Evolutionary conservation across 2,329 filamentous ascomycete genomes (phyloP).

Genomic region (Zymoseptoria ardabiliae): DNA sequence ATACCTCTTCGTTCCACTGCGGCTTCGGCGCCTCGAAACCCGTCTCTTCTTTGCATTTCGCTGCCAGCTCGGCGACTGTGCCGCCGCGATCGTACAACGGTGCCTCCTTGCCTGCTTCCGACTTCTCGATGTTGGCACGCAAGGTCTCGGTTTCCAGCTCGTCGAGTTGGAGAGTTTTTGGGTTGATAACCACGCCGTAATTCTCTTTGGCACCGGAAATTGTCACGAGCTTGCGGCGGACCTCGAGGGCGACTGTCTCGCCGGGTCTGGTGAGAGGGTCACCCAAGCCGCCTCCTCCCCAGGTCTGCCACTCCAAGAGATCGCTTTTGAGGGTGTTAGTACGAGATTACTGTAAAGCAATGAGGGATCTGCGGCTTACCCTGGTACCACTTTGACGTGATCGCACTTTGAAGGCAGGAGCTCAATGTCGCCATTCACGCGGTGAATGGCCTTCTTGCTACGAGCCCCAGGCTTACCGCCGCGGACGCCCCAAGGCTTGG

Average conservation of each 20-base stretch:
- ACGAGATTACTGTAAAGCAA: neutral
- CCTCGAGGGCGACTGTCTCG: conserved; percentile 21
- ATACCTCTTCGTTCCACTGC: conserved; percentile 22
- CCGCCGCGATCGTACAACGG: conserved; percentile 20
- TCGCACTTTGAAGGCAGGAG: conserved; percentile 19
- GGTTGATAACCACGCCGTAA: conserved; percentile 19
- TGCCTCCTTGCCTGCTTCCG: conserved; percentile 17
- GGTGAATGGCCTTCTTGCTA: conserved; percentile 18
- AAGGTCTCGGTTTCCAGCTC: conserved; percentile 16
- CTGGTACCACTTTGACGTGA: conserved; percentile 22
- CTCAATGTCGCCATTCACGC: conserved; percentile 10
- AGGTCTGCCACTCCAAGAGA: conserved; percentile 21
- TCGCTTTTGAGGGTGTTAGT: conserved; percentile 7
- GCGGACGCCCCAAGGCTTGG: conserved; percentile 21
- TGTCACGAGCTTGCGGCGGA: conserved; percentile 19
- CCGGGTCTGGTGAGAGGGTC: conserved; percentile 19
- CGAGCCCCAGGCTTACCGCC: conserved; percentile 21
- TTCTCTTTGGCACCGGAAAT: conserved; percentile 16
- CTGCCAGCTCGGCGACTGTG: conserved; percentile 18
- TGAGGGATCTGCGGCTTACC: conserved; percentile 1
- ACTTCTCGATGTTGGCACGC: conserved; percentile 18
- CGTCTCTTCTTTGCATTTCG: conserved; percentile 17
- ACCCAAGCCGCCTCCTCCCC: conserved; percentile 21
- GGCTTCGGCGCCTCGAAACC: conserved; percentile 19
- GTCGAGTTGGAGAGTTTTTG: conserved; percentile 17